phyloP scores from a whole-genome alignment of 805 yeast genomes.

The Zygoascus tannicola region DNA sequence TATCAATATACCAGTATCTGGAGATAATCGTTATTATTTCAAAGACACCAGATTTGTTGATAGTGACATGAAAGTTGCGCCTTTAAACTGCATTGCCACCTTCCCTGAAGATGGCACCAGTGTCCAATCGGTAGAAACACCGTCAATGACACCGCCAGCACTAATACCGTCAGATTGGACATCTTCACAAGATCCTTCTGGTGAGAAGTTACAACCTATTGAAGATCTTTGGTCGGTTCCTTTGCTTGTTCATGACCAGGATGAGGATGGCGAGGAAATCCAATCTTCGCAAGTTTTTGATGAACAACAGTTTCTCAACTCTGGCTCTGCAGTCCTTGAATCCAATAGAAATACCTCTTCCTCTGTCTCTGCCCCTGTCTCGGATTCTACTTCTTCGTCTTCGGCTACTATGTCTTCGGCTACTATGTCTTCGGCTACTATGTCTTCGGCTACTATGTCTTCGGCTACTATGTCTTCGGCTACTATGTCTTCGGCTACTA shows the following conservation, averaged over 20 bases:
- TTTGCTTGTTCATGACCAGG: not conserved
- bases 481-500: not conserved
- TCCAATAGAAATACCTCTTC: not conserved
- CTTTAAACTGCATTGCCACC: too few species aligned
- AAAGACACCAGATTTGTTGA: too few species aligned
- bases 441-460: not conserved
- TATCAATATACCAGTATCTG: too few species aligned
- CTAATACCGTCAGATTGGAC: not conserved
- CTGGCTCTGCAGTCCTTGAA: not conserved
- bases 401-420: not conserved
- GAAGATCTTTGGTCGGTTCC: not conserved
- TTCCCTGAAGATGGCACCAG: too few species aligned
- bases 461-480: not conserved
- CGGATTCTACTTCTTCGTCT: not conserved
- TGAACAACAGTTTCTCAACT: not conserved
- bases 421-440: not conserved
- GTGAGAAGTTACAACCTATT: not conserved
- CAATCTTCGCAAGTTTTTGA: too few species aligned
- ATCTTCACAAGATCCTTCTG: not conserved
- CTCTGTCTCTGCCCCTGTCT: not conserved
- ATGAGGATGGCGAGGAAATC: not conserved
- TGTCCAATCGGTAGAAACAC: too few species aligned
- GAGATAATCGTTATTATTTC: too few species aligned
- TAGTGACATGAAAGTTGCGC: too few species aligned
- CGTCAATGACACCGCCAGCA: conserved; percentile 4